Conservation (phyloP, 1,284 basidiomycete species). For the Papiliotrema fonsecae region DNA sequence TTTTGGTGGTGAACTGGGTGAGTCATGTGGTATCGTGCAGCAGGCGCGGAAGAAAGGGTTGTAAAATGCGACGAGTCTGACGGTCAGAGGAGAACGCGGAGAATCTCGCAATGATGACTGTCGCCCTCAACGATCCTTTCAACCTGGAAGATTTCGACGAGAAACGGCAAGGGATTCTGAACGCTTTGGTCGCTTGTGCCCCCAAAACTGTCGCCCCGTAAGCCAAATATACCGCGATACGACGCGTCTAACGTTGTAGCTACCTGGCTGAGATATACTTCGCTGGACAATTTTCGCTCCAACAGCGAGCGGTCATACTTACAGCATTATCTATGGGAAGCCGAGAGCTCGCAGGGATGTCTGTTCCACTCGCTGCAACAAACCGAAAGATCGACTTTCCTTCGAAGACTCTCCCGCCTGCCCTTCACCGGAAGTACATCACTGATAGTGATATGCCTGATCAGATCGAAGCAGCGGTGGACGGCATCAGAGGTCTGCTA, state of each 20-base stretch:
- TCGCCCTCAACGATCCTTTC: constrained; percentile 76
- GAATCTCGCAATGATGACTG: constrained; percentile 67
- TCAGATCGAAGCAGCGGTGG: constrained; percentile 35
- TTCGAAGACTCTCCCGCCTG: constrained; percentile 67
- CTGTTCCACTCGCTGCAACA: constrained; percentile 50
- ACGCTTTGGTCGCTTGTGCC: constrained; percentile 71
- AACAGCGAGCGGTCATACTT: constrained; percentile 77
- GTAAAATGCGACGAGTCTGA: neutral
- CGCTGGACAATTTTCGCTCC: constrained; percentile 79
- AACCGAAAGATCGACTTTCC: constrained; percentile 57
- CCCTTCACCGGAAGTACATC: constrained; percentile 65
- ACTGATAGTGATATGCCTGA: constrained; percentile 27
- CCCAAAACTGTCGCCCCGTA: constrained; percentile 74
- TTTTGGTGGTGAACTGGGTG: constrained; percentile 81
- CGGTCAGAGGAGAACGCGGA: constrained; percentile 78
- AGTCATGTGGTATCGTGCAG: constrained; percentile 13
- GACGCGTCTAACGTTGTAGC: constrained; percentile 52
- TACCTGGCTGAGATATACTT: constrained; percentile 89
- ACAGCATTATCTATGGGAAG: constrained; percentile 80
- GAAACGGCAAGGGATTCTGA: constrained; percentile 69
- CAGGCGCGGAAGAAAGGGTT: neutral
- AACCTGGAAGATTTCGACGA: constrained; percentile 73
- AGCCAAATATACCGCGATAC: constrained; percentile 4
- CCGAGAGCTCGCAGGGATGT: constrained; percentile 71
- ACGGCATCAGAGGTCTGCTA: constrained; percentile 29